Evolutionary conservation across 2,329 filamentous ascomycete genomes (phyloP), one percentile per base, ranked within the genome.

Genomic region (Tolypocladium pustulatum): DNA sequence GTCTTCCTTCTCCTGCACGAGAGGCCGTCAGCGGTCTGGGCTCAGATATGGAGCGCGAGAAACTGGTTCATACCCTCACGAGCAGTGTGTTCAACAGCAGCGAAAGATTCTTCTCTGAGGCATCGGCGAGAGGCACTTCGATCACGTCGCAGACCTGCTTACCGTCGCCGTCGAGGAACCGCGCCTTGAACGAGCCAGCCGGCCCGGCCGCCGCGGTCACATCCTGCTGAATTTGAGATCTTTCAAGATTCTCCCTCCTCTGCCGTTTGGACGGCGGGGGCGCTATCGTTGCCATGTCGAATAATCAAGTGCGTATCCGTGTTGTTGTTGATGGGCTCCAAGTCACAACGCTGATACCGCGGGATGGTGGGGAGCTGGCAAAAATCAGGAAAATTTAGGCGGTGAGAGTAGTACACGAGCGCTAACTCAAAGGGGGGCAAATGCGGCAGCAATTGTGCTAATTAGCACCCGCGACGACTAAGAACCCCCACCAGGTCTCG

Each of bases 191-290:
- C 61, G 86, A 91, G 64, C 91, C 91, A 55, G 85, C 77, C 63
- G 88, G 81, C 38, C 85, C 83, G 0, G 88, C 82, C 55, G 88
- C 81, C 27, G 85, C 78, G 49, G 82, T 77, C 56, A 93, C 81
- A 75, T 92, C 86, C 69, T 94, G 87, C 69, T 96, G 91, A 54
- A 84, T 77, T 63, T 85, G 81, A 9, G 88, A 83, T 67, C 84
- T 85, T 65, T 90, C 89, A 46, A 88, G 80, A 27, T 82, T 81
- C 65, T 90, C 90, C 55, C 88, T 84, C 73, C 87, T 89, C 70
- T 96, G 91, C 62, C 91, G 85, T 75, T 97, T 97, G 57, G 87
- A 92, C 5, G 90, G 90, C 54, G 90, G 91, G n/a, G 91, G 91
- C 7, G 87, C 72, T 54, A 92, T 75, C 6, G 91, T 96, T 65